Evolutionary conservation across 2,329 filamentous ascomycete genomes (phyloP), one percentile per base, ranked within the genome.

Genomic region (Periconia digitata): DNA sequence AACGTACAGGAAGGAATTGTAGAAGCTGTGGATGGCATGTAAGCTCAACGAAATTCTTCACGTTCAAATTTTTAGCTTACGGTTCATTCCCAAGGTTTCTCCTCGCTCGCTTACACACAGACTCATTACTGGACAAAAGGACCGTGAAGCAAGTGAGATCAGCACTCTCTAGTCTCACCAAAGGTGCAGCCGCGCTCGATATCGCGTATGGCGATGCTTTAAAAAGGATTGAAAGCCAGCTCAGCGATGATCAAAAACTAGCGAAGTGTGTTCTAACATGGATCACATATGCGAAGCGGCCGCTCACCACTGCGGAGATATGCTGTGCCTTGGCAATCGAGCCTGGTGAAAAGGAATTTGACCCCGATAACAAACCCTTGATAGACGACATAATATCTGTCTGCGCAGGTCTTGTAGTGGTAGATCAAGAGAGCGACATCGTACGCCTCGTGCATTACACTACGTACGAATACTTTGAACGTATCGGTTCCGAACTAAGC

Each of bases 191-290:
- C 12, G 65, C 62, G 3, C 72, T 75, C 15, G 58, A 74, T 15
- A 5, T 54, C 10, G 71, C 72, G 0, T 83, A 82, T 40, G 47
- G 67, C 0, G 51, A 72, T 0, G 70, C 73, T 0, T 74, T 81
- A 60, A 34, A 71, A 2, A 62, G 76, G 17, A 78, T 81, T 22
- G 42, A 71, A n/a, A 48, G 54, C 0, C 76, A 80, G 40, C 8
- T 54, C 0, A 1, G 43, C 1, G 70, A 66, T 3, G 52, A 67
- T 8, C 32, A 37, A n/a, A 46, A 67, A 0, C 60, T 78, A 34
- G 77, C 78, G 0, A 72, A 64, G 22, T 42, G 43, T 13, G 43
- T 52, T 21, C 44, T 61, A 8, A 50, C 50, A 4, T 62, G 53
- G 59, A 55, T 62, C 23, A 46, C 51, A 8, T 53, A 21, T 35